These are phyloP conservation scores for Plantago coronopus DNA, from an alignment of 305 asterid species.

Conservation along the genomic window DNA sequence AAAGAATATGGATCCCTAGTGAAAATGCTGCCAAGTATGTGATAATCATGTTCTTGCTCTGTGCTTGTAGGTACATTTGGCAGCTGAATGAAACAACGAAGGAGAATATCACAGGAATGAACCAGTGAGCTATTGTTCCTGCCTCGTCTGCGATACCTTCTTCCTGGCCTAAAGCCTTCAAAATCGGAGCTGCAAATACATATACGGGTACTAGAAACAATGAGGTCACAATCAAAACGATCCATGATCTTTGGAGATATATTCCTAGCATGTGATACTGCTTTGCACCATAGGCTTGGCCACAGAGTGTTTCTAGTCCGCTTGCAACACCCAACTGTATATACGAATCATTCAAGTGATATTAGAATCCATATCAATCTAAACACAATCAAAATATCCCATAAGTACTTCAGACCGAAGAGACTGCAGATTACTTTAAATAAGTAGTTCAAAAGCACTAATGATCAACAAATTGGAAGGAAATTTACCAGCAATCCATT, in stretches of 20 bases:
- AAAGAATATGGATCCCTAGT: constrained; percentile 38
- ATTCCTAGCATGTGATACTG: constrained; percentile 75
- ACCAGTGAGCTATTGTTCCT: constrained; percentile 43
- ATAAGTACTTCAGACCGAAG: not conserved
- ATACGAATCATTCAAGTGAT: not conserved
- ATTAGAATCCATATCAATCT: not conserved
- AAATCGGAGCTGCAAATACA: constrained; percentile 45
- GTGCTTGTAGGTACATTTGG: constrained; percentile 72
- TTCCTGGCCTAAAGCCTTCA: constrained; percentile 62
- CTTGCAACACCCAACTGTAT: constrained; percentile 67
- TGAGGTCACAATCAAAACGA: constrained; percentile 34
- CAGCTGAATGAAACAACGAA: constrained; percentile 53
- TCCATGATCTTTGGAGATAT: constrained; percentile 75
- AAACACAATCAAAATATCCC: not conserved
- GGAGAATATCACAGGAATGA: constrained; percentile 56
- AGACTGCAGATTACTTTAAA: too few relatives aligned
- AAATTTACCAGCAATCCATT: constrained; percentile 41
- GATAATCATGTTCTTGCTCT: constrained; percentile 70
- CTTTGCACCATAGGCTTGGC: constrained; percentile 74
- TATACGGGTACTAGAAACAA: constrained; percentile 41
- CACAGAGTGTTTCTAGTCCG: constrained; percentile 72
- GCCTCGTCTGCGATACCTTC: constrained; percentile 44
- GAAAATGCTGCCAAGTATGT: constrained; percentile 53
- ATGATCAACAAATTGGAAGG: not conserved
- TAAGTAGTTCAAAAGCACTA: not conserved